Conservation (phyloP, 495 filamentous ascomycete species). For the Penicillium taxi region DNA sequence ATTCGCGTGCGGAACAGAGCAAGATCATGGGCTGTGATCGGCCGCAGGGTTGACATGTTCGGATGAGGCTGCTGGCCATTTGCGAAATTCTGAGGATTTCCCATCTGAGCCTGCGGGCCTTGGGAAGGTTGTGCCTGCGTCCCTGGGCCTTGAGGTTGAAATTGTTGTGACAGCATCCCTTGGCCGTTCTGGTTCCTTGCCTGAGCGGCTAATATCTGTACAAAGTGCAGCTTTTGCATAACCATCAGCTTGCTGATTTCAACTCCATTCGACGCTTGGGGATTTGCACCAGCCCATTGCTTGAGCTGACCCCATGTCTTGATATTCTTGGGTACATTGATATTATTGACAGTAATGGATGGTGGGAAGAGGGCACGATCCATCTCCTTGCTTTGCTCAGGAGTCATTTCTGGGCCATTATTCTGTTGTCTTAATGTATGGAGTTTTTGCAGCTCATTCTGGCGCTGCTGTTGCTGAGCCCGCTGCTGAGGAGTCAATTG, state of each 20-base stretch:
- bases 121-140: constrained; percentile 18
- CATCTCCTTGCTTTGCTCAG: constrained; percentile 41
- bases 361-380: constrained; percentile 36
- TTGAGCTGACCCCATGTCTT: constrained; percentile 71
- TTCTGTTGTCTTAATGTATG: constrained; percentile 35
- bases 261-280: constrained; percentile 30
- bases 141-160: too few relatives aligned
- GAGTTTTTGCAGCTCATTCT: constrained; percentile 28
- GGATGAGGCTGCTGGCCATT: constrained; percentile 20
- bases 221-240: constrained; percentile 49
- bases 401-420: constrained; percentile 35
- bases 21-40: constrained; percentile 40
- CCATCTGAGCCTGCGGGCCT: constrained; percentile 24
- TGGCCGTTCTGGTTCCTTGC: constrained; percentile 19
- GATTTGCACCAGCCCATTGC: constrained; percentile 47
- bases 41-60: constrained; percentile 26
- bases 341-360: constrained; percentile 28
- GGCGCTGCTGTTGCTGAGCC: constrained; percentile 27
- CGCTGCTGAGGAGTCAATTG: constrained; percentile 32
- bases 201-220: constrained; percentile 27
- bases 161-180: constrained; percentile 13
- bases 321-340: constrained; percentile 46
- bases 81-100: constrained; percentile 30
- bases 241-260: constrained; percentile 40
- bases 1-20: constrained; percentile 34